These are phyloP conservation scores for Metschnikowia chrysomelidarum DNA, from an alignment of 805 yeast genomes.

Conservation along the genomic window DNA sequence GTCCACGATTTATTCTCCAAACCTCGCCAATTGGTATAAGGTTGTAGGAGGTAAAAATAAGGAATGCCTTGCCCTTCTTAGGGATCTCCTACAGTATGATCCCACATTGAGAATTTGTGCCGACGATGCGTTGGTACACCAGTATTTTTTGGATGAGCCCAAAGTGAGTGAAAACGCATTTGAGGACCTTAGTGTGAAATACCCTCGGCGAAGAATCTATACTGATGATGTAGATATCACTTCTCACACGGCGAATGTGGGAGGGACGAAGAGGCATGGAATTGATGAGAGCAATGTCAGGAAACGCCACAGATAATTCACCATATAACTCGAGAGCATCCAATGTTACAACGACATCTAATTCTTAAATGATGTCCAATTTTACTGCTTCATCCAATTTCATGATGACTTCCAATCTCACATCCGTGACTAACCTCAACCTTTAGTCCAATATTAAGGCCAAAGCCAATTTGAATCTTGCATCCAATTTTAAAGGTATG, in stretches of 20 bases:
- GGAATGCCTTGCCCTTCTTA: slow-evolving; percentile 63
- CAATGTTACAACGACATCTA: not conserved
- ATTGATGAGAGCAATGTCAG: slow-evolving; percentile 7
- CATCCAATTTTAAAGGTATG: too few relatives aligned
- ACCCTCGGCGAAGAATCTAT: slow-evolving; percentile 84
- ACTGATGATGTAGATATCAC: slow-evolving; percentile 81
- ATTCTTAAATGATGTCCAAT: not conserved
- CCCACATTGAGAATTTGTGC: slow-evolving; percentile 82
- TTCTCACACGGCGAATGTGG: slow-evolving; percentile 26
- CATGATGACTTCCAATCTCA: slow-evolving; percentile 2
- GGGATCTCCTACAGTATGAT: slow-evolving; percentile 72
- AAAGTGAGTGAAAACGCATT: slow-evolving; percentile 74
- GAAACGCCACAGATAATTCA: slow-evolving; percentile 11
- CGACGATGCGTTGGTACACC: slow-evolving; percentile 67
- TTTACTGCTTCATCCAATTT: not conserved
- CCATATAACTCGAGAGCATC: too few relatives aligned
- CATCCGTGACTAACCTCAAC: too few relatives aligned
- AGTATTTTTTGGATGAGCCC: slow-evolving; percentile 72
- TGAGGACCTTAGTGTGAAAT: slow-evolving; percentile 66
- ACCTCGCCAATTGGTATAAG: slow-evolving; percentile 81
- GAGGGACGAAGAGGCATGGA: slow-evolving; percentile 27
- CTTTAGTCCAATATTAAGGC: too few relatives aligned
- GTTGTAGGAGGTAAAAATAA: slow-evolving; percentile 74
- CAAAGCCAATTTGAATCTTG: too few relatives aligned
- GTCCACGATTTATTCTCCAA: slow-evolving; percentile 52